These are phyloP conservation scores for Heliamphora pulchella DNA, from an alignment of 179 eudicot genomes.

Conservation along the genomic window DNA sequence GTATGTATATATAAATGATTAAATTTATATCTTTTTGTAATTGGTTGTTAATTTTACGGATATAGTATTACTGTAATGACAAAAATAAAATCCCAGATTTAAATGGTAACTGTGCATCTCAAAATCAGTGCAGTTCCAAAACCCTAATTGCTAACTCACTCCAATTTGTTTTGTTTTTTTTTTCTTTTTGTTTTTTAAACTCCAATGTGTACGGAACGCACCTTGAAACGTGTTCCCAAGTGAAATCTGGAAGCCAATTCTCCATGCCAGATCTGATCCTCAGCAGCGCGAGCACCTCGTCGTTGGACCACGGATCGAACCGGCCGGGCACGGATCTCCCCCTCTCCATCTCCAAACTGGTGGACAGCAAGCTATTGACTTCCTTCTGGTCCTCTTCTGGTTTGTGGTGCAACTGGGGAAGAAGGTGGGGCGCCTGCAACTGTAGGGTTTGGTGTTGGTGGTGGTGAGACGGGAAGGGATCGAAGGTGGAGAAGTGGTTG, in stretches of 20 bases:
- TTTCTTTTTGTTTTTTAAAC: background rate
- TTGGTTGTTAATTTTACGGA: too few species aligned
- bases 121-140: conserved; percentile 7
- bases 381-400: conserved; percentile 14
- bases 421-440: too few species aligned
- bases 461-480: conserved; percentile 16
- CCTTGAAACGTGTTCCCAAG: conserved; percentile 89
- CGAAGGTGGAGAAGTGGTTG: conserved; percentile 13
- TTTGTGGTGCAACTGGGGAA: background rate
- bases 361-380: background rate
- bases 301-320: conserved; percentile 47
- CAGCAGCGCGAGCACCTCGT: conserved; percentile 59
- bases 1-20: too few species aligned
- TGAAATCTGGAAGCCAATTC: conserved; percentile 61
- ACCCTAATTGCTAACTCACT: background rate
- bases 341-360: conserved; percentile 16
- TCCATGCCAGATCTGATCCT: conserved; percentile 63
- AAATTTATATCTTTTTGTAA: too few species aligned
- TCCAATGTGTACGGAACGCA: conserved; percentile 9
- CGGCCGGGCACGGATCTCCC: conserved; percentile 19
- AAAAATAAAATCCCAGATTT: background rate
- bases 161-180: background rate
- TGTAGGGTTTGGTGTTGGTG: background rate
- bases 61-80: too few species aligned
- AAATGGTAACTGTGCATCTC: background rate